phyloP scores from a whole-genome alignment of 2,329 filamentous ascomycete genomes.

The Cryphonectria carpinicola region DNA sequence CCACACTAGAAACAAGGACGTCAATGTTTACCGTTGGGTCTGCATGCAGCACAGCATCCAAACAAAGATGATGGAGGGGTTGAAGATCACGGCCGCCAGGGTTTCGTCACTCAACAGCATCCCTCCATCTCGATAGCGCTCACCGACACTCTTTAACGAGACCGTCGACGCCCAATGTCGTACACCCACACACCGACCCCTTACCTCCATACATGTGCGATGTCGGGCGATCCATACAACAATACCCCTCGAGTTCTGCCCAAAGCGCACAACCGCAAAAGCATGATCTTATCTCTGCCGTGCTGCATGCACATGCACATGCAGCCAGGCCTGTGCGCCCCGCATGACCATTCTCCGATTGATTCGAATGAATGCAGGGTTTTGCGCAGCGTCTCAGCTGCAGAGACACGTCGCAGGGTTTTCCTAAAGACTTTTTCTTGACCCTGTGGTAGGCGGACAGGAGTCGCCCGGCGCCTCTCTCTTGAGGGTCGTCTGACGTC shows the following conservation, averaged over 20 bases:
- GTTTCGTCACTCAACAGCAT: not conserved
- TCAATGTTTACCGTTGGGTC: not conserved
- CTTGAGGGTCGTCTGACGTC: not conserved
- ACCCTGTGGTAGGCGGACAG: not conserved
- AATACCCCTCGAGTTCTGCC: not conserved
- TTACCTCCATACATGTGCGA: not conserved
- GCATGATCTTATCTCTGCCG: conserved; percentile 2
- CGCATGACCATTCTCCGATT: not conserved
- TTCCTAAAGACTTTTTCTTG: not conserved
- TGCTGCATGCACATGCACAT: conserved; percentile 7
- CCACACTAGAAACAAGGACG: not conserved
- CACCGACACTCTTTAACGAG: conserved; percentile 8
- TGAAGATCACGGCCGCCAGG: not conserved
- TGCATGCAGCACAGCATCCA: not conserved
- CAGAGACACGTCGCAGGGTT: conserved; percentile 5
- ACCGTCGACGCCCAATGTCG: conserved; percentile 5
- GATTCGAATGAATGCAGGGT: not conserved
- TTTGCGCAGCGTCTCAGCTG: conserved; percentile 3
- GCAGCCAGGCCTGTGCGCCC: conserved; percentile 2
- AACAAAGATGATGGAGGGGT: not conserved
- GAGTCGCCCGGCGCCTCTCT: not conserved
- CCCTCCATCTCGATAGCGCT: not conserved
- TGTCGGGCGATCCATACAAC: not conserved
- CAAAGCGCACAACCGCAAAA: not conserved
- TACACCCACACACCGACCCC: not conserved